A percentile compares a stretch with the other conserved stretches of the same genome.
These are phyloP conservation scores for Diophrys appendiculata DNA, from an alignment of 73 alveolate genomes.

Conservation along the genomic window DNA sequence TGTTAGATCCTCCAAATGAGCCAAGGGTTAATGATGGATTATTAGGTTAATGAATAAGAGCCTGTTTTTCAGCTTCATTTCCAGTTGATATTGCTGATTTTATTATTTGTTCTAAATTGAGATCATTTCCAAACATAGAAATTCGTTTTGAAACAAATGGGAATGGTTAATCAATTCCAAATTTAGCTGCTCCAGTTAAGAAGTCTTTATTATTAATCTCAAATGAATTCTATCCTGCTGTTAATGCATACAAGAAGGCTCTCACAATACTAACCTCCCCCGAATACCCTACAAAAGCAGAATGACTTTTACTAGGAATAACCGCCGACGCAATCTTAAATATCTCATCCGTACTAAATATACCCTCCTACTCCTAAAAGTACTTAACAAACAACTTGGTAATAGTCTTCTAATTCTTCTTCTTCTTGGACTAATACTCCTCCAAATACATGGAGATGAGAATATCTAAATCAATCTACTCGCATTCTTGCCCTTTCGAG, in stretches of 20 bases:
- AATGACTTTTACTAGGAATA: slow-evolving; percentile 15
- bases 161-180: slow-evolving; percentile 61
- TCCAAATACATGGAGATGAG: slow-evolving; percentile 35
- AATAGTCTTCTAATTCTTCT: slow-evolving; percentile 36
- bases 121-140: slow-evolving; percentile 51
- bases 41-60: neutral
- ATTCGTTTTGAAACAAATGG: slow-evolving; percentile 48
- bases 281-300: slow-evolving; percentile 47
- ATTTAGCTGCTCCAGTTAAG: slow-evolving; percentile 49
- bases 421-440: slow-evolving; percentile 39
- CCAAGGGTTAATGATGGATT: too few species aligned
- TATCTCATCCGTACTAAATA: slow-evolving; percentile 54
- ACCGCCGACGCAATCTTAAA: slow-evolving; percentile 2
- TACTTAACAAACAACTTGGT: slow-evolving; percentile 50
- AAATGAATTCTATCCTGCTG: slow-evolving; percentile 42
- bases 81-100: slow-evolving; percentile 6
- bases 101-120: slow-evolving; percentile 34
- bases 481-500: slow-evolving; percentile 22
- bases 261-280: slow-evolving; percentile 35
- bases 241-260: slow-evolving; percentile 59
- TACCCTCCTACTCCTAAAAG: slow-evolving; percentile 49
- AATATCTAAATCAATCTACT: slow-evolving; percentile 49
- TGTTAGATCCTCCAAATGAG: neutral
- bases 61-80: slow-evolving; percentile 13
- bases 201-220: slow-evolving; percentile 41